Evolutionary conservation across 192 early-diverging fungal genomes (phyloP), one percentile per base, ranked within the genome.

Genomic region (Backusella tarrabulga): DNA sequence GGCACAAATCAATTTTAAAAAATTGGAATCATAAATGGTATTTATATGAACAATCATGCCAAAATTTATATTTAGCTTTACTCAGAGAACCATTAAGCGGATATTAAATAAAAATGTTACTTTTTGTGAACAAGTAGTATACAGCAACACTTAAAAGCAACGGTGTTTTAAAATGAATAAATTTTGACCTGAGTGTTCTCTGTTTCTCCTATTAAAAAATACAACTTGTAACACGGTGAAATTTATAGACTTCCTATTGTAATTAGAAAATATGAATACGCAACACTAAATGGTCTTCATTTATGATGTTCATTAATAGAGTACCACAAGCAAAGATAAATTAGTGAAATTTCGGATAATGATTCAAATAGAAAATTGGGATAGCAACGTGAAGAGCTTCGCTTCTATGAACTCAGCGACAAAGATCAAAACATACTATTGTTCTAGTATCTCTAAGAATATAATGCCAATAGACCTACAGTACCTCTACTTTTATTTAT

Each of bases 21-120:
- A 63, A 23, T 29, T 63, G 3, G 12, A 29, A 29, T 63, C 56
- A 63, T 26, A 63, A 9, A 19, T 56, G 21, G 12, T 63, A 63
- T 63, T 63, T 63, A 63, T 63, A 63, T 63, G 11, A 29, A 29
- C 21, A 63, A 63, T 63, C 26, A 63, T 63, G 56, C 56, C 56
- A 63, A 63, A 63, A 63, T 63, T 63, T 63, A 63, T 63, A 63
- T 63, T 63, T 63, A 63, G 23, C 12, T 60, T 21, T 56, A 56
- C 23, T 56, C n/a, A 56, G 54, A 56, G 19, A 12, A 29, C 12
- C n/a, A 63, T 63, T 63, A 63, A 63, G 56, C 56, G 56, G 56
- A 2, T 29, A 63, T 63, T 63, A 29, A 63, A 63, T 63, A 63
- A 63, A 63, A n/a, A 19, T 50, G 21, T 63, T 29, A 26, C n/a